phyloP scores from a whole-genome alignment of 2,329 filamentous ascomycete genomes.

The Nigrospora oryzae region DNA sequence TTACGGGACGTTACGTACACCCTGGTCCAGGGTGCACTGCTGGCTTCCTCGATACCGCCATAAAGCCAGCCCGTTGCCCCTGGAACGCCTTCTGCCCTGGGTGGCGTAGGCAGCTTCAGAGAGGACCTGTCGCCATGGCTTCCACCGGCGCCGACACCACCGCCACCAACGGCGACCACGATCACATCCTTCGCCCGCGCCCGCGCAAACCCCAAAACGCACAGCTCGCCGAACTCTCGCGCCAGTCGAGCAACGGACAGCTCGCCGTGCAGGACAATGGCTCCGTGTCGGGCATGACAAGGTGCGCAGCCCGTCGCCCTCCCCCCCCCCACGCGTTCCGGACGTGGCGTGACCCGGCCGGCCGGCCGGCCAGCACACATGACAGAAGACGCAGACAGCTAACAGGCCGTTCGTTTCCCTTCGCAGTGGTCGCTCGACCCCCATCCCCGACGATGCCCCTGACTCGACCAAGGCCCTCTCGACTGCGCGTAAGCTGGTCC shows the following conservation, averaged over 20 bases:
- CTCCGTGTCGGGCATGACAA: conserved; percentile 32
- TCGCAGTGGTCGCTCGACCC: conserved; percentile 70
- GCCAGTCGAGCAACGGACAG: conserved; percentile 28
- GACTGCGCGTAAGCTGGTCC: conserved; percentile 72
- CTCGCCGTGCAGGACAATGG: conserved; percentile 25
- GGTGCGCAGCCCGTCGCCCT: conserved; percentile 22
- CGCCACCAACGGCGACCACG: conserved; percentile 18
- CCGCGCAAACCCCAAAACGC: conserved; percentile 40
- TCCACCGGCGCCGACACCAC: conserved; percentile 5
- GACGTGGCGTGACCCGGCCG: neutral
- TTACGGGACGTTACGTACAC: too few relatives aligned
- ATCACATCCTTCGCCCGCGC: conserved; percentile 38
- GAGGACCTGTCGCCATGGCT: conserved; percentile 1
- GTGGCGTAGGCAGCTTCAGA: too few relatives aligned
- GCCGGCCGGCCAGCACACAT: neutral
- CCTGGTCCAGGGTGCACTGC: too few relatives aligned
- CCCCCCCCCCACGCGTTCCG: neutral
- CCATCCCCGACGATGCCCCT: conserved; percentile 81
- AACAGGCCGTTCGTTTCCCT: conserved; percentile 3
- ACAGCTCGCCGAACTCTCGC: conserved; percentile 35
- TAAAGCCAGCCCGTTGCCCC: too few relatives aligned
- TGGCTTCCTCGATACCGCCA: too few relatives aligned
- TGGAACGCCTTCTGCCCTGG: too few relatives aligned
- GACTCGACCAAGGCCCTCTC: conserved; percentile 84
- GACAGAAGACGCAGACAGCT: conserved; percentile 3